These are phyloP conservation scores for Artomyces pyxidatus DNA, from an alignment of 768 basidiomycete genomes.

Conservation along the genomic window DNA sequence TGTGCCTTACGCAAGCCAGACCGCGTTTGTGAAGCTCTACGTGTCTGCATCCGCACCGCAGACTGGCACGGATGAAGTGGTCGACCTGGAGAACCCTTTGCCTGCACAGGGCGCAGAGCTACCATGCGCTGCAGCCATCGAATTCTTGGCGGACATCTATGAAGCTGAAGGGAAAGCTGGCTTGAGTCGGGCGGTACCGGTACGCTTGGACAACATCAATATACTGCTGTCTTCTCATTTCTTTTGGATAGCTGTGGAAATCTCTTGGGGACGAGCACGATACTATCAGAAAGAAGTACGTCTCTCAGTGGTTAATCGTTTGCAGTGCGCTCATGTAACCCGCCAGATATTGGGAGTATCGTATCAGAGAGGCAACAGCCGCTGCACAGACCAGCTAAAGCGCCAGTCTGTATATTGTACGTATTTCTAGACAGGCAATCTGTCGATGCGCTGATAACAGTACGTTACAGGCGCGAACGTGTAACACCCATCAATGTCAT, in stretches of 20 bases:
- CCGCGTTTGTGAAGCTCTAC: constrained; percentile 61
- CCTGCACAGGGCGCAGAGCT: constrained; percentile 60
- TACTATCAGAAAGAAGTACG: constrained; percentile 68
- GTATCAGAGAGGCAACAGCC: constrained; percentile 45
- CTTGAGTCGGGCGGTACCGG: constrained; percentile 30
- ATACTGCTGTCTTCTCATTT: too few relatives aligned
- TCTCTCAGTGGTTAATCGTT: constrained; percentile 11
- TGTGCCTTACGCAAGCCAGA: constrained; percentile 47
- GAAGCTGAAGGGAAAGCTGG: constrained; percentile 47
- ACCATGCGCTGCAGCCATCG: constrained; percentile 72
- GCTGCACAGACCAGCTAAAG: not conserved
- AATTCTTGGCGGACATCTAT: constrained; percentile 76
- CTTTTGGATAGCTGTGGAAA: constrained; percentile 53
- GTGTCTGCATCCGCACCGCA: constrained; percentile 26
- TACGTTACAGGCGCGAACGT: not conserved
- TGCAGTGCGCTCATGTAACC: constrained; percentile 13
- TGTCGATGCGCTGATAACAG: not conserved
- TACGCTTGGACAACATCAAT: too few relatives aligned
- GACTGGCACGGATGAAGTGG: constrained; percentile 37
- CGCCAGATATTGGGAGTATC: constrained; percentile 68
- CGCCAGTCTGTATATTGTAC: not conserved
- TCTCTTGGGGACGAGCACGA: constrained; percentile 63
- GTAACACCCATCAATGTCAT: too few relatives aligned
- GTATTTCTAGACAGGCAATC: not conserved
- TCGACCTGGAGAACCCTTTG: constrained; percentile 67